phyloP scores from a whole-genome alignment of 345 rosid species.

The Dimocarpus longan region DNA sequence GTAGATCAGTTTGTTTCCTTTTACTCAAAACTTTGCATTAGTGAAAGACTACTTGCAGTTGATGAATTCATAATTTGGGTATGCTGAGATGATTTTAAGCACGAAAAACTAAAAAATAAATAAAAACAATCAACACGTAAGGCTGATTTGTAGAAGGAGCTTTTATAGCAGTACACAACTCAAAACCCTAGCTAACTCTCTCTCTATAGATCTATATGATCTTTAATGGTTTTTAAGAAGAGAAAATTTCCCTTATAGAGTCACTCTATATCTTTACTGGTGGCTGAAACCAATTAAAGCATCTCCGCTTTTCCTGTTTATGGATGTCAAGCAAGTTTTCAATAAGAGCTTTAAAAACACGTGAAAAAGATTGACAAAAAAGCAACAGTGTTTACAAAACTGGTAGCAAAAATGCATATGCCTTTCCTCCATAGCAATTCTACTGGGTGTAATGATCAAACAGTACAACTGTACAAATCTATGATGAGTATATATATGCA shows the following conservation, averaged over 20 bases:
- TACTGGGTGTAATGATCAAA: neutral
- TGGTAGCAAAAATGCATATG: neutral
- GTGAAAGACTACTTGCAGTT: too few species aligned
- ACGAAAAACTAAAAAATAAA: too few species aligned
- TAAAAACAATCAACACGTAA: too few species aligned
- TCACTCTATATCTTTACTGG: constrained; percentile 16
- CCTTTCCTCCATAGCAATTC: neutral
- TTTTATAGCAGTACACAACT: neutral
- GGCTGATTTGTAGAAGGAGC: too few species aligned
- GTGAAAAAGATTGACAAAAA: constrained; percentile 23
- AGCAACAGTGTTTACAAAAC: neutral
- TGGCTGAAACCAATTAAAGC: constrained; percentile 36
- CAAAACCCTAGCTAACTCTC: constrained; percentile 30
- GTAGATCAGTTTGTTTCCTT: too few species aligned
- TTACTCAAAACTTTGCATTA: too few species aligned
- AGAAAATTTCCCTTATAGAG: constrained; percentile 28
- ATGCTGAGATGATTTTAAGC: too few species aligned
- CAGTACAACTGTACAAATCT: neutral
- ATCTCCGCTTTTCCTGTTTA: constrained; percentile 40
- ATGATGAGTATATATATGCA: constrained; percentile 9
- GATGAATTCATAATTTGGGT: too few species aligned
- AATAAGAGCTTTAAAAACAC: constrained; percentile 22
- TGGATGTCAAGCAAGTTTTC: constrained; percentile 32
- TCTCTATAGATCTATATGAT: neutral
- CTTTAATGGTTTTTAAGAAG: constrained; percentile 2